Conservation (phyloP, 768 basidiomycete genomes). For the Calocybe gangraenosa region DNA sequence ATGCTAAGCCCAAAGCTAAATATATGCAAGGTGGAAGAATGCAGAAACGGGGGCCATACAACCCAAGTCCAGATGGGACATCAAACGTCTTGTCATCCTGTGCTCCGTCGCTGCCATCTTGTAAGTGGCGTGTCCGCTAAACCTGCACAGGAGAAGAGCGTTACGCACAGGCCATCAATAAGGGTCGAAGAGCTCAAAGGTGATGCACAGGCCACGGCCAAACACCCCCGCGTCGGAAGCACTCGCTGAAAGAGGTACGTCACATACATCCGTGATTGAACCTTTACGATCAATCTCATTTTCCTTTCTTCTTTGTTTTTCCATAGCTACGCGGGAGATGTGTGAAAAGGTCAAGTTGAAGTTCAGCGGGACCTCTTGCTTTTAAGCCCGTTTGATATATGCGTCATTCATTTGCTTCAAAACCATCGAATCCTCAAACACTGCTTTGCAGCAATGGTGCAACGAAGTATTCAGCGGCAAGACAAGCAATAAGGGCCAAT, state of each 20-base stretch:
- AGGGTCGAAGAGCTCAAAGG: conserved; percentile 47
- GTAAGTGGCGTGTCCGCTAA: conserved; percentile 25
- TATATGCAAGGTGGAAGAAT: no score
- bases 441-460: conserved; percentile 29
- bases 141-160: conserved; percentile 51
- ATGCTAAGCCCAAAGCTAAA: no score
- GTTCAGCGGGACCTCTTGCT: conserved; percentile 45
- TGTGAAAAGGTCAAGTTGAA: conserved; percentile 32
- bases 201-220: conserved; percentile 31
- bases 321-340: conserved; percentile 38
- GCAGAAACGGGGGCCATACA: no score
- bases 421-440: conserved; percentile 31
- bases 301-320: not conserved
- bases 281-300: not conserved
- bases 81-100: conserved; percentile 46
- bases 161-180: conserved; percentile 46
- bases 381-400: conserved; percentile 48
- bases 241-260: conserved; percentile 56
- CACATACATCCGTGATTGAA: conserved; percentile 12
- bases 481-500: conserved; percentile 19
- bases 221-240: conserved; percentile 63
- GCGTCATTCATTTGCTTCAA: conserved; percentile 21
- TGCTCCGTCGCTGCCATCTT: not conserved
- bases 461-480: conserved; percentile 20
- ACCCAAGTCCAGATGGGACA: not conserved